These are phyloP conservation scores for Pecoramyces ruminantium DNA, from an alignment of 192 early-diverging fungal genomes.

Conservation along the genomic window DNA sequence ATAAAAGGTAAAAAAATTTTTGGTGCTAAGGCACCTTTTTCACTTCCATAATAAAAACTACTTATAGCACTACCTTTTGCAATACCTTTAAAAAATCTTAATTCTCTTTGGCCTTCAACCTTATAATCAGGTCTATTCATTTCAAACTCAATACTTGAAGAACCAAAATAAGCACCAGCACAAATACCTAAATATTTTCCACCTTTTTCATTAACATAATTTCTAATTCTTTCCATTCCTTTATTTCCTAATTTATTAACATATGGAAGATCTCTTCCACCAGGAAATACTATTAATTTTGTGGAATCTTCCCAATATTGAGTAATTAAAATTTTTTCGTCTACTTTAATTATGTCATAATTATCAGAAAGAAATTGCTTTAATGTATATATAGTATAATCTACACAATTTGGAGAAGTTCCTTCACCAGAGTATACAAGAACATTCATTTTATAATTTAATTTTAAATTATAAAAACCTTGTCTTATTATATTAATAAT, in stretches of 20 bases:
- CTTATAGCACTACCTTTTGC: conserved; percentile 57
- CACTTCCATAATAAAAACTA: too few species aligned
- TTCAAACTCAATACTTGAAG: conserved; percentile 59
- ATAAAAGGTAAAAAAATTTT: too few species aligned
- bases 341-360: too few species aligned
- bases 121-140: conserved; percentile 27
- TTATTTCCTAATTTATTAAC: conserved; percentile 29
- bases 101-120: conserved; percentile 57
- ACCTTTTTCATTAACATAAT: conserved; percentile 22
- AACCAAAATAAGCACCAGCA: conserved; percentile 75
- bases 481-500: too few species aligned
- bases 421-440: conserved; percentile 68
- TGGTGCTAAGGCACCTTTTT: too few species aligned
- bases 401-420: conserved; percentile 32
- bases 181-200: conserved; percentile 86
- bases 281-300: conserved; percentile 70
- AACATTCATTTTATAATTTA: too few species aligned
- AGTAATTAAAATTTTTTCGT: too few species aligned
- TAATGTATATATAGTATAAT: conserved; percentile 50
- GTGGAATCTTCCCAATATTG: too few species aligned
- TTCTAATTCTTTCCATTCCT: conserved; percentile 31
- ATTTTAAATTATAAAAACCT: too few species aligned
- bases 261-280: conserved; percentile 74
- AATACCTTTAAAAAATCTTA: conserved; percentile 49
- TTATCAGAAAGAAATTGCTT: conserved; percentile 52